Conservation (phyloP, 805 yeast genomes). For the Diddensiella transvaalensis region DNA sequence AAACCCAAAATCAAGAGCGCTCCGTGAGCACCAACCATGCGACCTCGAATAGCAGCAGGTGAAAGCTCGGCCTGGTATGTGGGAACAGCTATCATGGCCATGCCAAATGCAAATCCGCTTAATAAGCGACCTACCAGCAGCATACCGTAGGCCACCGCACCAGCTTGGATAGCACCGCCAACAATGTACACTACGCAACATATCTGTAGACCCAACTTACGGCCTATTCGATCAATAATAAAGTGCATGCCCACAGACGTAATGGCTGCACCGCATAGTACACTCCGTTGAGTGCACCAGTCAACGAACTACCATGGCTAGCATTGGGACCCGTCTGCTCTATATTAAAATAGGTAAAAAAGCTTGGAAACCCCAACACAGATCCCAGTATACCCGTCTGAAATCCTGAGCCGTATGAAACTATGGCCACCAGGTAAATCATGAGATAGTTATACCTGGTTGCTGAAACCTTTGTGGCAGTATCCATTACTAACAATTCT, state of each 20-base stretch:
- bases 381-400: slow-evolving; percentile 2
- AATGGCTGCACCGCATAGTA: slow-evolving; percentile 16
- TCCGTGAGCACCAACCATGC: slow-evolving; percentile 13
- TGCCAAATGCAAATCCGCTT: slow-evolving; percentile 52
- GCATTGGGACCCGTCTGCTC: background rate
- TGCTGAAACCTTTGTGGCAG: background rate
- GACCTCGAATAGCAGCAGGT: slow-evolving; percentile 31
- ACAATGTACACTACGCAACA: slow-evolving; percentile 8
- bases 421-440: background rate
- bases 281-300: slow-evolving; percentile 15
- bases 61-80: slow-evolving; percentile 46
- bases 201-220: slow-evolving; percentile 1
- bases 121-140: slow-evolving; percentile 47
- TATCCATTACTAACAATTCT: too few relatives aligned
- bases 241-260: slow-evolving; percentile 4
- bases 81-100: slow-evolving; percentile 49
- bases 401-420: slow-evolving; percentile 1
- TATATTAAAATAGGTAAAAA: background rate
- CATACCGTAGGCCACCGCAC: slow-evolving; percentile 22
- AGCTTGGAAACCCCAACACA: slow-evolving; percentile 1
- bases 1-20: slow-evolving; percentile 8
- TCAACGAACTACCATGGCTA: slow-evolving; percentile 8
- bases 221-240: slow-evolving; percentile 6
- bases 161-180: slow-evolving; percentile 14
- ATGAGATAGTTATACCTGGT: background rate